A percentile compares a stretch with the other conserved stretches of the same genome.
Conservation (phyloP, 2,329 filamentous ascomycete genomes). For the Pseudocercospora vitis region DNA sequence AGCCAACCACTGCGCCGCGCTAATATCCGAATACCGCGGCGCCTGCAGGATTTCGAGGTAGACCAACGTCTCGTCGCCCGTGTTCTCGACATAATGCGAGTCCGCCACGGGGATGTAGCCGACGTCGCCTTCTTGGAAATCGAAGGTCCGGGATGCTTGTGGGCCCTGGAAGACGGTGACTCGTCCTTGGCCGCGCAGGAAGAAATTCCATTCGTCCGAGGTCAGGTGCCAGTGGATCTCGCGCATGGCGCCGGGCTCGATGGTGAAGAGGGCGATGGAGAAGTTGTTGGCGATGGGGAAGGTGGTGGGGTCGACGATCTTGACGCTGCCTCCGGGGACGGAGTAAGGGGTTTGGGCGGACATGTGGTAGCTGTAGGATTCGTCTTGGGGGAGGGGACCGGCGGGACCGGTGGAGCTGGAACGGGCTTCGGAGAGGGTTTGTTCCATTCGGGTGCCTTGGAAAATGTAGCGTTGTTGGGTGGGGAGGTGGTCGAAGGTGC, state of each 20-base stretch:
- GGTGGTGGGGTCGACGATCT: slow-evolving; percentile 58
- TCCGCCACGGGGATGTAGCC: slow-evolving; percentile 58
- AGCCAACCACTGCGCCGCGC: slow-evolving; percentile 59
- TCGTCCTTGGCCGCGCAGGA: slow-evolving; percentile 57
- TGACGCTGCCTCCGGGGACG: slow-evolving; percentile 58
- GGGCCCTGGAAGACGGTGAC: slow-evolving; percentile 59
- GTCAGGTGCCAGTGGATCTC: slow-evolving; percentile 65
- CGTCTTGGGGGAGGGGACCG: slow-evolving; percentile 26
- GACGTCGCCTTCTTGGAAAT: slow-evolving; percentile 61
- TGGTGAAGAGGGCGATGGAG: slow-evolving; percentile 57
- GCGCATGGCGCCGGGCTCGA: slow-evolving; percentile 63
- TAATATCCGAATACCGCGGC: slow-evolving; percentile 54
- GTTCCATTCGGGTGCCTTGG: slow-evolving; percentile 41
- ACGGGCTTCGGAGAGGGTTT: slow-evolving; percentile 41
- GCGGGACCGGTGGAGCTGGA: slow-evolving; percentile 48
- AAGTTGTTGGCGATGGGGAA: slow-evolving; percentile 60
- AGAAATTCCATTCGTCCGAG: slow-evolving; percentile 63
- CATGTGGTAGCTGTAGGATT: slow-evolving; percentile 47
- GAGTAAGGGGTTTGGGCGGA: slow-evolving; percentile 50
- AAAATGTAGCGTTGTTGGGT: slow-evolving; percentile 47
- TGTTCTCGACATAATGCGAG: slow-evolving; percentile 64
- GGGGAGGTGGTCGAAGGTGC: slow-evolving; percentile 42
- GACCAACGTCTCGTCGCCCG: slow-evolving; percentile 56
- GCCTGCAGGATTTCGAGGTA: slow-evolving; percentile 62
- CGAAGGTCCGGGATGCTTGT: slow-evolving; percentile 54